Evolutionary conservation across 371 early-diverging fungal genomes (phyloP), one percentile per base, ranked within the genome.

Genomic region (Rhizopus delemar): DNA sequence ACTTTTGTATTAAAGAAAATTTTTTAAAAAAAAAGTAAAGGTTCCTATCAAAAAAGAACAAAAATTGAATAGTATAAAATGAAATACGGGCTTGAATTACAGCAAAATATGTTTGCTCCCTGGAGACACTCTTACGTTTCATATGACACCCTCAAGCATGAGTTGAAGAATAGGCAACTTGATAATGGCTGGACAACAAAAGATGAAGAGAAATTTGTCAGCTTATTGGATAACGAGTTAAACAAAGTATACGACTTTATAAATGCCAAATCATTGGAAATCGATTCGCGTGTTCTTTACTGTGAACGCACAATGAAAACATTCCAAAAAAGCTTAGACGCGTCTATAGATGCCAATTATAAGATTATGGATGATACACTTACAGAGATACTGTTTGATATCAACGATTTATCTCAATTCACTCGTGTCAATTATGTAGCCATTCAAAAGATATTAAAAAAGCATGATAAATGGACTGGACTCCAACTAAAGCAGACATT

Each of bases 361-460:
- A 55, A 41, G 7, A 68, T 71, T 11, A 82, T 92, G 51, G 86
- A 90, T 55, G 77, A 86, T 12, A 87, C 91, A 50, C 87, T 93
- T 53, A 81, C 86, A 59, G 70, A 77, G 8, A 86, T 94, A 38
- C 82, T 91, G 33, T 77, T 78, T 56, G 94, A 95, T 65, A 81
- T 93, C 35, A 90, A 86, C 66, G 90, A 92, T 60, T 82, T 95
- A 15, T 86, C 93, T 46, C 89, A 89, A 75, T 97, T 90, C 73
- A 87, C 91, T 4, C 87, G 95, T n/a, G 75, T 95, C 59, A 97
- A 97, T 81, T 92, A 90, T 66, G 84, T 93, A 15, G 97, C 93
- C 13, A 93, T 96, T 63, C 82, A 94, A 62, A 96, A 93, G 83
- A 91, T 95, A 53, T 75, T 96, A 58, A 95, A 94, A 77, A 94